Conservation (phyloP, 345 rosid genomes). For the Aethionema arabicum region DNA sequence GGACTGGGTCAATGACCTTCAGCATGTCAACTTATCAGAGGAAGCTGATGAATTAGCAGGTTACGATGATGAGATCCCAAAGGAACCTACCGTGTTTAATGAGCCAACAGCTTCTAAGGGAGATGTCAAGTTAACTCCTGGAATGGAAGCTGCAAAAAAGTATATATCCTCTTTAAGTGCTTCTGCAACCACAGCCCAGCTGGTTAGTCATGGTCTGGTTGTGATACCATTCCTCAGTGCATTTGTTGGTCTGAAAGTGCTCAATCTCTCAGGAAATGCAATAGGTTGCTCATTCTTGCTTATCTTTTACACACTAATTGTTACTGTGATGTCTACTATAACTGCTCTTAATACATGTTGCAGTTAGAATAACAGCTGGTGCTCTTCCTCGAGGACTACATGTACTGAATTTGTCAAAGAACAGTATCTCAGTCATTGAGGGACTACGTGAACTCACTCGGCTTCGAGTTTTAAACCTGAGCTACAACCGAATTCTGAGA, state of each 20-base stretch:
- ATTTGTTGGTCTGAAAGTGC: conserved; percentile 69
- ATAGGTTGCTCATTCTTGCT: conserved; percentile 53
- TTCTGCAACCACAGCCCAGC: conserved; percentile 69
- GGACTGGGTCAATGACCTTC: conserved; percentile 86
- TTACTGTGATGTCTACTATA: conserved; percentile 11
- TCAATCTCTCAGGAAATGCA: conserved; percentile 86
- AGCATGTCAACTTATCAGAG: conserved; percentile 54
- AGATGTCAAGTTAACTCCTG: conserved; percentile 56
- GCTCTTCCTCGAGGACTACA: conserved; percentile 96
- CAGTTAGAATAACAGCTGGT: conserved; percentile 83
- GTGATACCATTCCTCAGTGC: conserved; percentile 80
- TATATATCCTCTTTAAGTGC: conserved; percentile 70
- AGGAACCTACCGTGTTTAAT: conserved; percentile 37
- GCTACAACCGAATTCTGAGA: conserved; percentile 81
- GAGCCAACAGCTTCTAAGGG: conserved; percentile 44
- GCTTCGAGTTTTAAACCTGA: conserved; percentile 85
- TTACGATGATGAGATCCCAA: conserved; percentile 37
- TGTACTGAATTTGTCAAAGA: conserved; percentile 70
- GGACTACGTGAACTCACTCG: conserved; percentile 92
- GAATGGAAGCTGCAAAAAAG: conserved; percentile 76
- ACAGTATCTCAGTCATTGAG: conserved; percentile 77
- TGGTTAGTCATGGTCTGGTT: conserved; percentile 68
- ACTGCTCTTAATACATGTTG: conserved; percentile 16
- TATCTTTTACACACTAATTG: conserved; percentile 10
- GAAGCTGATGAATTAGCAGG: conserved; percentile 48